Evolutionary conservation across 1,284 basidiomycete genomes (phyloP), one percentile per base, ranked within the genome.

Genomic region (Heterobasidion parviporum): DNA sequence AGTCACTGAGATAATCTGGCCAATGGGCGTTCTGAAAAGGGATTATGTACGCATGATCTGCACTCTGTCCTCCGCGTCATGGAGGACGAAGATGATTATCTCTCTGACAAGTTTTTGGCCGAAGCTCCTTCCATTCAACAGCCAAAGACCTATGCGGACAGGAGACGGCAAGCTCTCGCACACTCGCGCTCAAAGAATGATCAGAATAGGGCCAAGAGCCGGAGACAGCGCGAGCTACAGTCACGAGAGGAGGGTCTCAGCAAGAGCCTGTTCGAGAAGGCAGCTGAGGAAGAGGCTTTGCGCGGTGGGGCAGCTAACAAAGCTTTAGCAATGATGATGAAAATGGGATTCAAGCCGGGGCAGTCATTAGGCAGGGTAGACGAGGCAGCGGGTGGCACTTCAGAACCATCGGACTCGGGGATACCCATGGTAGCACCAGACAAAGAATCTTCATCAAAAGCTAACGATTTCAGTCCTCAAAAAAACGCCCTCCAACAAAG

Each of bases 331-430:
- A 91, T 92, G 75, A 92, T 92, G 89, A 82, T 89, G 78, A 91
- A 87, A 72, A 92, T 92, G 89, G 90, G 90, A 2, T 92, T 90
- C 72, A 85, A 86, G 71, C 82, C 87, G 2, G 90, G 90, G 12
- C 81, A 89, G 67, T 74, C 87, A 2, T 75, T 92, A 41, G 90
- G 90, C 5, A 75, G 68, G 62, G 62, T 66, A 18, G 66, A 70
- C n/a, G 32, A 51, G 3, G 18, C 15, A 26, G 5, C 26, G 44
- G 44, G 8, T 41, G 65, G 72, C 38, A 64, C 59, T 6, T 56
- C 60, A 20, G 60, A 60, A 49, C 59, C 57, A 32, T 49, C 32
- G 9, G 46, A 48, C 36, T 20, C 51, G 36, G 8, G 43, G 14
- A 50, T 50, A 14, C 18, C 50, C 14, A 12, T 36, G 9, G 15